phyloP scores from a whole-genome alignment of 2,329 filamentous ascomycete species.

The Calonectria pseudoreteaudii region DNA sequence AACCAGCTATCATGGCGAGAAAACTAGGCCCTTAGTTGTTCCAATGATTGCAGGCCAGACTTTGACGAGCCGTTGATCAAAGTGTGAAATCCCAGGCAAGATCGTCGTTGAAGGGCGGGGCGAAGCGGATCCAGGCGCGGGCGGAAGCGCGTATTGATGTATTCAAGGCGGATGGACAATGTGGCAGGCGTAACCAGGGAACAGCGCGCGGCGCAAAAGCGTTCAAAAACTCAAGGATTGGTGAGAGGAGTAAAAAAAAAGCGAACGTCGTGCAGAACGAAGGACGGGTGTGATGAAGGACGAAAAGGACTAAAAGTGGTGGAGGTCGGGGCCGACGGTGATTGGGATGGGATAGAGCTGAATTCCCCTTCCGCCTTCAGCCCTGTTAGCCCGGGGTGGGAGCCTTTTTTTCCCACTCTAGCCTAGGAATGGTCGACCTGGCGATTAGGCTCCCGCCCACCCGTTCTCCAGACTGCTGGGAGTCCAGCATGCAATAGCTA shows the following conservation, averaged over 20 bases:
- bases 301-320: conserved; percentile 17
- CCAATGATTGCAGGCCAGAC: neutral
- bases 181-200: neutral
- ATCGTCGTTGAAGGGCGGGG: conserved; percentile 11
- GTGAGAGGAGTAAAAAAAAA: neutral
- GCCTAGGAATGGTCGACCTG: neutral
- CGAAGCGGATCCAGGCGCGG: neutral
- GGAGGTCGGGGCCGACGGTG: conserved; percentile 10
- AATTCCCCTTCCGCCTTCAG: conserved; percentile 12
- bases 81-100: neutral
- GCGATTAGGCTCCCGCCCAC: conserved; percentile 4
- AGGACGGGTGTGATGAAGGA: conserved; percentile 13
- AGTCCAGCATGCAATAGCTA: neutral
- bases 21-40: neutral
- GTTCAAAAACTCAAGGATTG: neutral
- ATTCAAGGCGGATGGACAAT: neutral
- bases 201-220: neutral
- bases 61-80: neutral
- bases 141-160: neutral
- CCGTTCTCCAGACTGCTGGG: neutral
- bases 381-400: conserved; percentile 3
- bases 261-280: conserved; percentile 12
- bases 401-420: neutral
- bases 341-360: conserved; percentile 12
- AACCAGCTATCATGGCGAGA: conserved; percentile 37